These are phyloP conservation scores for Orbilia javanica DNA, from an alignment of 2,329 filamentous ascomycete species.

Conservation along the genomic window DNA sequence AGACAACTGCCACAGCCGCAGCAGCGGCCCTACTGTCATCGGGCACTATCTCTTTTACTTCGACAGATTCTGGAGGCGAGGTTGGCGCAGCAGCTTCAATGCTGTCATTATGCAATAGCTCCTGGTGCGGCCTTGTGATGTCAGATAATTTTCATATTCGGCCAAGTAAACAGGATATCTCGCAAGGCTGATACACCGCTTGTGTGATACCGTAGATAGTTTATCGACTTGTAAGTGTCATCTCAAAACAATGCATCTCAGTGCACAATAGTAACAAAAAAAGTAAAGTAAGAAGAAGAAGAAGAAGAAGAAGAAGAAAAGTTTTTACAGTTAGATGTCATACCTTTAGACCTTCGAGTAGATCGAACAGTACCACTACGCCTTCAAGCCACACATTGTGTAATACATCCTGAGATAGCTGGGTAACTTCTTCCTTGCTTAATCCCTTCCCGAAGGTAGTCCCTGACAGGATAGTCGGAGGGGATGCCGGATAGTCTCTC, in stretches of 20 bases:
- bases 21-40: slow-evolving; percentile 16
- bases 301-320: not conserved
- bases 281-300: too few relatives aligned
- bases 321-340: not conserved
- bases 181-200: slow-evolving; percentile 18
- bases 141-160: slow-evolving; percentile 33
- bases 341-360: slow-evolving; percentile 80
- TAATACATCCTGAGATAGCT: slow-evolving; percentile 76
- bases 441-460: slow-evolving; percentile 79
- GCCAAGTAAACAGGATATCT: not conserved
- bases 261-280: not conserved
- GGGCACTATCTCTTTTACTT: slow-evolving; percentile 23
- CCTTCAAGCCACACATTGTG: slow-evolving; percentile 77
- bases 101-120: slow-evolving; percentile 43
- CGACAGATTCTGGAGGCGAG: slow-evolving; percentile 45
- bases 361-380: slow-evolving; percentile 87
- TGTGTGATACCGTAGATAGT: not conserved
- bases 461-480: slow-evolving; percentile 80
- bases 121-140: slow-evolving; percentile 43
- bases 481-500: slow-evolving; percentile 77
- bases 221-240: slow-evolving; percentile 15
- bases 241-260: not conserved
- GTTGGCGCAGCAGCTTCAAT: slow-evolving; percentile 12
- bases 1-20: slow-evolving; percentile 64
- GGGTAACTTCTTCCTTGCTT: slow-evolving; percentile 75